Conservation (phyloP, 129 eudicot species). For the Saussurea involucrata region DNA sequence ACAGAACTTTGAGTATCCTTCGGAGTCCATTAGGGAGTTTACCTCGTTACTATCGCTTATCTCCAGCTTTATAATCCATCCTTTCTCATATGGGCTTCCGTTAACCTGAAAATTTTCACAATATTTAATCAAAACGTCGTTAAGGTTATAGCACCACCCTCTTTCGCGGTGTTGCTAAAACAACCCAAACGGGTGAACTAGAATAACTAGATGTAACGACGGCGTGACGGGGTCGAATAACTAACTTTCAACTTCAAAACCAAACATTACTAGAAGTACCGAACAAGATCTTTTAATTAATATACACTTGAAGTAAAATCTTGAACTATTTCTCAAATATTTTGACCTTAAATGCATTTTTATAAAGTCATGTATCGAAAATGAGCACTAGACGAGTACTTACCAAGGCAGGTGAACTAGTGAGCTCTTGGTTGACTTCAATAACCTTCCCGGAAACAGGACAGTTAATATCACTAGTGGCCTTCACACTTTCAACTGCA, state of each 20-base stretch:
- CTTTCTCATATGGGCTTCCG: conserved; percentile 78
- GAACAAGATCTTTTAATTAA: no score
- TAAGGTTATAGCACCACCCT: not conserved
- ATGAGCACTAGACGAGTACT: conserved; percentile 1
- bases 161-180: not conserved
- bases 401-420: conserved; percentile 67
- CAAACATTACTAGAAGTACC: not conserved
- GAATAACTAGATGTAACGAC: no score
- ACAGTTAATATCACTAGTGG: conserved; percentile 87
- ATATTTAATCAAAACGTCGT: not conserved
- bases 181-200: no score
- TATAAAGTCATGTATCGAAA: not conserved
- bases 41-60: conserved; percentile 44
- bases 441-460: conserved; percentile 90
- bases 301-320: not conserved
- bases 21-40: conserved; percentile 61
- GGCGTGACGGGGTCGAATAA: not conserved
- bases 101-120: conserved; percentile 42
- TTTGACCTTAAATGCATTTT: not conserved
- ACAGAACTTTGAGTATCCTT: conserved; percentile 77
- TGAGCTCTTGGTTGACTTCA: conserved; percentile 68
- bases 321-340: not conserved
- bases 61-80: conserved; percentile 94
- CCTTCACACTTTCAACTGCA: conserved; percentile 91
- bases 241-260: not conserved